phyloP scores from a whole-genome alignment of 768 basidiomycete genomes.

The Pholiota microspora region DNA sequence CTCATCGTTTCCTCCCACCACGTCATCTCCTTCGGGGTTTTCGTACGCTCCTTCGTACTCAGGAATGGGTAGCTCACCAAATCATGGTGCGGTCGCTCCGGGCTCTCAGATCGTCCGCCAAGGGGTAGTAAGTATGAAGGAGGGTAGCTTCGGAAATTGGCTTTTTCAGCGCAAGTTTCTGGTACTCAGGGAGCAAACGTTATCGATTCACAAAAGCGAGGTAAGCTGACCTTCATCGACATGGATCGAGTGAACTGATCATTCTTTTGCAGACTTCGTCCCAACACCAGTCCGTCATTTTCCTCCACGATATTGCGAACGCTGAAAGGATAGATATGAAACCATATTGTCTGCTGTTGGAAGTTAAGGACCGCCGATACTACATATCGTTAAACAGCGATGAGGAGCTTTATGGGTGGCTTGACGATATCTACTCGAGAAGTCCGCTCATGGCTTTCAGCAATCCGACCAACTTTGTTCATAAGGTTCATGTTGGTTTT shows the following conservation, averaged over 20 bases:
- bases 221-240: slow-evolving; percentile 41
- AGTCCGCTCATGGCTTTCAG: slow-evolving; percentile 92
- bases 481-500: slow-evolving; percentile 98
- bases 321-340: slow-evolving; percentile 93
- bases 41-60: slow-evolving; percentile 69
- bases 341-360: slow-evolving; percentile 88
- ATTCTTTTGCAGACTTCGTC: slow-evolving; percentile 31
- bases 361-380: slow-evolving; percentile 80
- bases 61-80: slow-evolving; percentile 80
- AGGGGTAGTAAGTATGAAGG: slow-evolving; percentile 84
- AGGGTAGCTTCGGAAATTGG: slow-evolving; percentile 90
- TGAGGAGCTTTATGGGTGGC: slow-evolving; percentile 96
- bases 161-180: slow-evolving; percentile 92
- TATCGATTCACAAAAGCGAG: slow-evolving; percentile 90
- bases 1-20: slow-evolving; percentile 53
- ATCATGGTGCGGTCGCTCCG: slow-evolving; percentile 38
- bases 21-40: slow-evolving; percentile 50
- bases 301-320: slow-evolving; percentile 75
- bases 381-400: slow-evolving; percentile 86
- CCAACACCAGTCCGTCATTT: slow-evolving; percentile 58
- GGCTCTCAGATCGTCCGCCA: slow-evolving; percentile 55
- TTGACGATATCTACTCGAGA: slow-evolving; percentile 92
- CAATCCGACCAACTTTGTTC: slow-evolving; percentile 96
- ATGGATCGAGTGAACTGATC: background rate
- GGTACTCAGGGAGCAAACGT: slow-evolving; percentile 73